Conservation (phyloP, 2,329 filamentous ascomycete genomes). For the Curvularia spicifera region DNA sequence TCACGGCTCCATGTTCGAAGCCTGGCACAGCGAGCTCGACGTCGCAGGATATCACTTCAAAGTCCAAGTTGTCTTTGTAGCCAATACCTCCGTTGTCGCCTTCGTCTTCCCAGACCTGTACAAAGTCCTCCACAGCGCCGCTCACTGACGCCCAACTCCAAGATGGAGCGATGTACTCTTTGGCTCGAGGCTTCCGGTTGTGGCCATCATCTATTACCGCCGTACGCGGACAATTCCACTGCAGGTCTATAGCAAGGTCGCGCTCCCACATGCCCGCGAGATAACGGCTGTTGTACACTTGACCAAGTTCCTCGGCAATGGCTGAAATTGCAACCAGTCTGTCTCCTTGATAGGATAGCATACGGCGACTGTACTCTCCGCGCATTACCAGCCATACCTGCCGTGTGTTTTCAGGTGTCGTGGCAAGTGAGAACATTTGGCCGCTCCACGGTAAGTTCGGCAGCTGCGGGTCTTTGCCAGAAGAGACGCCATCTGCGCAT, state of each 20-base stretch:
- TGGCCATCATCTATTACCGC: not conserved
- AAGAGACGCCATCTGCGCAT: not conserved
- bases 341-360: slow-evolving; percentile 13
- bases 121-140: slow-evolving; percentile 8
- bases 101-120: slow-evolving; percentile 6
- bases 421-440: slow-evolving; percentile 8
- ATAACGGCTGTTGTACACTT: slow-evolving; percentile 7
- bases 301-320: slow-evolving; percentile 15
- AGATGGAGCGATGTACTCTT: slow-evolving; percentile 12
- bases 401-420: slow-evolving; percentile 6
- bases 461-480: slow-evolving; percentile 12
- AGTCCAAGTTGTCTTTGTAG: slow-evolving; percentile 6
- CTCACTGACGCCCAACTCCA: slow-evolving; percentile 19
- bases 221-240: slow-evolving; percentile 8
- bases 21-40: slow-evolving; percentile 8
- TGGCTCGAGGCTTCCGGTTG: slow-evolving; percentile 3
- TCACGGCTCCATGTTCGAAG: slow-evolving; percentile 14
- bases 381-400: slow-evolving; percentile 13
- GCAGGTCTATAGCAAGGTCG: slow-evolving; percentile 12
- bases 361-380: slow-evolving; percentile 16
- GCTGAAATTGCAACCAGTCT: slow-evolving; percentile 16
- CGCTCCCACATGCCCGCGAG: slow-evolving; percentile 18
- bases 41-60: slow-evolving; percentile 11
- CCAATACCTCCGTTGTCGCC: slow-evolving; percentile 3
- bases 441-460: slow-evolving; percentile 14